Evolutionary conservation across 2,329 filamentous ascomycete genomes (phyloP), one percentile per base, ranked within the genome.

Genomic region (Pezicula neosporulosa): DNA sequence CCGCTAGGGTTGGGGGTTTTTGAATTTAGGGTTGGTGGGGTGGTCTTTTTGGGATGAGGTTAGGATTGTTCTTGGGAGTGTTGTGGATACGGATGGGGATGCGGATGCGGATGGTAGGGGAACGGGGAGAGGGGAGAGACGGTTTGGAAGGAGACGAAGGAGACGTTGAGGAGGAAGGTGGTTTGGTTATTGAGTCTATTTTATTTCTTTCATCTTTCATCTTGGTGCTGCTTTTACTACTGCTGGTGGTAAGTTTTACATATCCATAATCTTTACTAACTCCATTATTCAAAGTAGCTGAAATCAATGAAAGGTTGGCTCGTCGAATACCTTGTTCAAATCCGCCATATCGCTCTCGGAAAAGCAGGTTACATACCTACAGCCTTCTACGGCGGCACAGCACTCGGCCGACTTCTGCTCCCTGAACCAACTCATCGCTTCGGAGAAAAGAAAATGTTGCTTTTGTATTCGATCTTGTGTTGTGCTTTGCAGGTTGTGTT

Each of bases 141-240:
- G 42, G 76, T 76, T 0, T 60, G 70, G 5, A 54, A 56, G 0
- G 67, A 80, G 43, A 73, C 82, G 46, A 72, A 72, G 33, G 65
- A 67, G 7, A 72, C 77, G 0, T 54, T 82, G 0, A 66, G 61
- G 13, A 71, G 65, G 2, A 75, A 69, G 15, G 72, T 71, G 3
- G 68, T 86, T 3, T 86, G 82, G 78, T 62, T 83, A 0, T 61
- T 86, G 3, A 81, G 81, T 45, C 49, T 83, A 2, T 86, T 83
- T 63, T 86, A 81, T 67, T 86, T 86, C 67, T 84, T 85, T 63
- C 78, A 80, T 86, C 67, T 84, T 85, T 63, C 78, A 80, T 47
- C 69, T 86, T 0, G 83, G 83, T 0, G 76, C 74, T 0, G 63
- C 61, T 1, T 74, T 83, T 2, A 86, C 82, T 0, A 77, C 80